These are phyloP conservation scores for Chaetomiaceae sp. DNA, from an alignment of 2,329 filamentous ascomycete genomes.

Conservation along the genomic window DNA sequence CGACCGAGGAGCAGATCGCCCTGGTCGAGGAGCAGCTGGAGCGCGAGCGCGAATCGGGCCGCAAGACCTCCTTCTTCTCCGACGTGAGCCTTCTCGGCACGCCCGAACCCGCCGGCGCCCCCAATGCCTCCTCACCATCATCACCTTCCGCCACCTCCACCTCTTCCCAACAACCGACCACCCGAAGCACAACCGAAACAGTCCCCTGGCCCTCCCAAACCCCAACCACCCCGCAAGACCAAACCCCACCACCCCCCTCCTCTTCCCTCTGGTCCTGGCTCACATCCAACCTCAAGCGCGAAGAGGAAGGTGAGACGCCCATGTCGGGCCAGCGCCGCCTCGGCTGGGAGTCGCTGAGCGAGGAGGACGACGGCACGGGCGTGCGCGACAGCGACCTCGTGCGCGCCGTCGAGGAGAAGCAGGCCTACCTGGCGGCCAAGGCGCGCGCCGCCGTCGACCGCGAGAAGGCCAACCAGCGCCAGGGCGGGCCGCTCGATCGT, in stretches of 20 bases:
- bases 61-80: constrained; percentile 28
- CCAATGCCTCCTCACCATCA: constrained; percentile 17
- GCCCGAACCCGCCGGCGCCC: constrained; percentile 30
- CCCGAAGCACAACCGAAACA: constrained; percentile 12
- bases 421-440: constrained; percentile 34
- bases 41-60: constrained; percentile 37
- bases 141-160: neutral
- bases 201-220: constrained; percentile 13
- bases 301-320: constrained; percentile 30
- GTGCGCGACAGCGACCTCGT: constrained; percentile 29
- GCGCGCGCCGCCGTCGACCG: constrained; percentile 42
- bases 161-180: neutral
- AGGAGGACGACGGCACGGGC: constrained; percentile 30
- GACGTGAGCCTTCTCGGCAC: constrained; percentile 47
- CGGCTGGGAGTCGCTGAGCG: constrained; percentile 32
- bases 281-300: constrained; percentile 36
- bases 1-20: constrained; percentile 50
- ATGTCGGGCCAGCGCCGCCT: constrained; percentile 26
- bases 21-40: constrained; percentile 55
- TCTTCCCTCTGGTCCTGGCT: constrained; percentile 33
- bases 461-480: constrained; percentile 48
- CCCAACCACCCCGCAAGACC: neutral
- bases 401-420: constrained; percentile 31
- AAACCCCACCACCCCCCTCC: no score
- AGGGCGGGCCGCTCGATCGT: constrained; percentile 47